A percentile compares a stretch with the other conserved stretches of the same genome.
These are phyloP conservation scores for Albugo laibachii DNA, from an alignment of 352 stramenopile species.

Conservation along the genomic window DNA sequence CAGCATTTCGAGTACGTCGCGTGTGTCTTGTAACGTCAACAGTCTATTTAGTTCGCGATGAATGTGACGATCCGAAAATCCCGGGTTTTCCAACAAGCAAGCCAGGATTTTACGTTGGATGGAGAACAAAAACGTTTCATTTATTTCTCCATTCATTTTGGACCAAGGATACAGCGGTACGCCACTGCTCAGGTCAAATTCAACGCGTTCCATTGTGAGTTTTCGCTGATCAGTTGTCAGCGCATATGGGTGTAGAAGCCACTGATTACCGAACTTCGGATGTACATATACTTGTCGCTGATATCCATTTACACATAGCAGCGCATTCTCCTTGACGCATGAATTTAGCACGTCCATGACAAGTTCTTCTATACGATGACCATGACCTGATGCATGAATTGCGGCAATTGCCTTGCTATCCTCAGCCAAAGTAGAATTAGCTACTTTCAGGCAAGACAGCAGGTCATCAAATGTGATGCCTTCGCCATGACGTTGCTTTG, in stretches of 20 bases:
- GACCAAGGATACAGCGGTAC: constrained; percentile 22
- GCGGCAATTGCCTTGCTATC: no score
- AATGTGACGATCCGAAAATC: constrained; percentile 35
- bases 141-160: constrained; percentile 59
- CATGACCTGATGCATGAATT: no score
- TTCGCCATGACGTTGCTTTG: no score
- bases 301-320: not conserved
- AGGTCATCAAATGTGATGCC: no score
- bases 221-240: constrained; percentile 11
- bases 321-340: no score
- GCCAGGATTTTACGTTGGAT: constrained; percentile 57
- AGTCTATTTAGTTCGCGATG: constrained; percentile 32
- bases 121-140: constrained; percentile 51
- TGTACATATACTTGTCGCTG: not conserved
- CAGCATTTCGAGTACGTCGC: constrained; percentile 41
- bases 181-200: no score
- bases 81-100: constrained; percentile 26
- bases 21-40: constrained; percentile 47
- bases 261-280: constrained; percentile 31
- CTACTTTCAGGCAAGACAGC: no score
- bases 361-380: no score
- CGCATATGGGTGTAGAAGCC: constrained; percentile 43
- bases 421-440: no score
- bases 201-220: no score
- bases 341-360: no score